Percentiles rank a stretch among this genome's conserved stretches.
These are phyloP conservation scores for Colletotrichum sansevieriae DNA, from an alignment of 2,329 filamentous ascomycete genomes.

Conservation along the genomic window DNA sequence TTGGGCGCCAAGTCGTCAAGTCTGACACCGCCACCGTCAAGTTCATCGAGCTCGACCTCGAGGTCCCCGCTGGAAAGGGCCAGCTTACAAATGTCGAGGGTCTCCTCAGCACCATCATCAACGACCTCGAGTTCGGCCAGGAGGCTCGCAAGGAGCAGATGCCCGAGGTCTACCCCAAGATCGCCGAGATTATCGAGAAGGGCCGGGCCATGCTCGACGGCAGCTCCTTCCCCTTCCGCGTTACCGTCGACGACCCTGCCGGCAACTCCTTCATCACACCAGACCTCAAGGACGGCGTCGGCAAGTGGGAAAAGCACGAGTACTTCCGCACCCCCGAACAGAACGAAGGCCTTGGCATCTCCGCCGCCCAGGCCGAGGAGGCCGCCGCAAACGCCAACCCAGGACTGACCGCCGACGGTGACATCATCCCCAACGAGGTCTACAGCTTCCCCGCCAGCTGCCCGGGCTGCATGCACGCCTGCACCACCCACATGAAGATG, in stretches of 20 bases:
- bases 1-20: slow-evolving; percentile 91
- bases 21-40: slow-evolving; percentile 88
- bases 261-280: slow-evolving; percentile 98
- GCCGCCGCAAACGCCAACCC: slow-evolving; percentile 63
- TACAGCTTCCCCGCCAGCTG: slow-evolving; percentile 94
- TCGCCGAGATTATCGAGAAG: slow-evolving; percentile 81
- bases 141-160: slow-evolving; percentile 81
- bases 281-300: slow-evolving; percentile 80
- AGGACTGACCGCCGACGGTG: slow-evolving; percentile 68
- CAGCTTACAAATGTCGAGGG: slow-evolving; percentile 96
- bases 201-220: slow-evolving; percentile 83
- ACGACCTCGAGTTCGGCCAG: slow-evolving; percentile 86
- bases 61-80: slow-evolving; percentile 90
- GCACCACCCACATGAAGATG: slow-evolving; percentile 98
- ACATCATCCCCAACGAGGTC: slow-evolving; percentile 93
- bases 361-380: slow-evolving; percentile 70
- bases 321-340: slow-evolving; percentile 87
- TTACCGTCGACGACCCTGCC: slow-evolving; percentile 89
- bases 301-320: slow-evolving; percentile 90
- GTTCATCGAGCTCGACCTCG: slow-evolving; percentile 91
- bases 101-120: slow-evolving; percentile 80
- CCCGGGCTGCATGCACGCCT: slow-evolving; percentile 88
- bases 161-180: slow-evolving; percentile 83
- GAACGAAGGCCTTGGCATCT: slow-evolving; percentile 86
- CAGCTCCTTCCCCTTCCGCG: slow-evolving; percentile 85